A percentile compares a stretch with the other conserved stretches of the same genome.
These are phyloP conservation scores for Kingdonia uniflora DNA, from an alignment of 164 flowering plant genomes.

Conservation along the genomic window DNA sequence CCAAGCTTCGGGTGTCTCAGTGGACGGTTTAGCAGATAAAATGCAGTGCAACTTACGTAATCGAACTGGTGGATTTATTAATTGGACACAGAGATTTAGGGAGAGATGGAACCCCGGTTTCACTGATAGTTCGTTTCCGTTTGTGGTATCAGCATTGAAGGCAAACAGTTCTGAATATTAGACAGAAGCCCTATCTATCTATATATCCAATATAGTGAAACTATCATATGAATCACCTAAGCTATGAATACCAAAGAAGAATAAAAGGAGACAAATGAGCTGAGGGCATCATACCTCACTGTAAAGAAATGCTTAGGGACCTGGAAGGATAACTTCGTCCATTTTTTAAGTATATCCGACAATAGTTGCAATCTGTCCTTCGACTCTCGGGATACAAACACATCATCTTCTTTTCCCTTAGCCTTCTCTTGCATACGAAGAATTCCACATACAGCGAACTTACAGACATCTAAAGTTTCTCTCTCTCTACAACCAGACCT, in stretches of 20 bases:
- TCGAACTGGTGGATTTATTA: slow-evolving; percentile 31
- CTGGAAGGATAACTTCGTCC: slow-evolving; percentile 47
- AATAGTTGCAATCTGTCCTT: slow-evolving; percentile 29
- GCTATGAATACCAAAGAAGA: not conserved
- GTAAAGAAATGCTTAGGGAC: slow-evolving; percentile 55
- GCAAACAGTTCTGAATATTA: slow-evolving; percentile 56
- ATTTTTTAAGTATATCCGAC: slow-evolving; percentile 22
- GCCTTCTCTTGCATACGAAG: slow-evolving; percentile 26
- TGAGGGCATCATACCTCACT: slow-evolving; percentile 38
- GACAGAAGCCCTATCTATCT: too few relatives aligned
- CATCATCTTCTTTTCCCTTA: slow-evolving; percentile 14
- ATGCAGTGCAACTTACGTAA: slow-evolving; percentile 47
- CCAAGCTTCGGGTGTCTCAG: slow-evolving; percentile 17
- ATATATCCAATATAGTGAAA: too few relatives aligned
- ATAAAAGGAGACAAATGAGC: not conserved
- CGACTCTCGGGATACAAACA: slow-evolving; percentile 7
- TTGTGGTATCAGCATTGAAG: slow-evolving; percentile 21
- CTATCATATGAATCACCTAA: too few relatives aligned
- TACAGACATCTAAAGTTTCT: slow-evolving; percentile 33
- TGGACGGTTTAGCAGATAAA: slow-evolving; percentile 29
- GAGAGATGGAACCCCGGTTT: slow-evolving; percentile 45
- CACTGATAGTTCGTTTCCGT: slow-evolving; percentile 21
- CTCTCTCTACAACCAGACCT: slow-evolving; percentile 22
- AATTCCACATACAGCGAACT: slow-evolving; percentile 33
- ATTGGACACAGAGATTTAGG: slow-evolving; percentile 61